Evolutionary conservation across 345 rosid genomes (phyloP).

Genomic region (Pistacia integerrima): DNA sequence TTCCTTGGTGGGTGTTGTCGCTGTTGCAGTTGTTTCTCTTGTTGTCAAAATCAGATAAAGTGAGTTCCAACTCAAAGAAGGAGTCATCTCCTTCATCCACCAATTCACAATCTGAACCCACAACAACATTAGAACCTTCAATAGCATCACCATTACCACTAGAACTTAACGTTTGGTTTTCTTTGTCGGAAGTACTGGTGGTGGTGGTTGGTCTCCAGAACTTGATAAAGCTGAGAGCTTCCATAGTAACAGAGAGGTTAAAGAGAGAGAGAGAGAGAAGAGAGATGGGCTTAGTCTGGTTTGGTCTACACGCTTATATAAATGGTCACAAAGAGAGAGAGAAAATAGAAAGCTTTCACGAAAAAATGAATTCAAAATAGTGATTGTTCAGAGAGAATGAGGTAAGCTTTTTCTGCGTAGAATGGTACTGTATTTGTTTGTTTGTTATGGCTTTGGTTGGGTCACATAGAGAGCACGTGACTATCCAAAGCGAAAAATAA

Average conservation of each 20-base stretch:
- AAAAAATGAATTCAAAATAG: constrained; percentile 33
- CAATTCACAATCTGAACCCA: constrained; percentile 29
- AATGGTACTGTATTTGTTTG: constrained; percentile 11
- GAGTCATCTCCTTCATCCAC: constrained; percentile 79
- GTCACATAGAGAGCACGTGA: constrained; percentile 29
- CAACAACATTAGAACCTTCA: constrained; percentile 14
- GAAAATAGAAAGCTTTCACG: constrained; percentile 8
- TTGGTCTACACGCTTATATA: too few species aligned
- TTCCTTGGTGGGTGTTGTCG: neutral
- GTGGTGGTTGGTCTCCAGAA: constrained; percentile 48
- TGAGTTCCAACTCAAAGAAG: constrained; percentile 80
- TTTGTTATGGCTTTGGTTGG: constrained; percentile 19
- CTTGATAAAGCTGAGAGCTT: constrained; percentile 66
- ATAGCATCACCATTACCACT: constrained; percentile 10
- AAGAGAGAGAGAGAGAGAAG: constrained; percentile 2
- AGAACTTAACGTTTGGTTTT: constrained; percentile 19
- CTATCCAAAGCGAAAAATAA: neutral
- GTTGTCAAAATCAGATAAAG: constrained; percentile 46
- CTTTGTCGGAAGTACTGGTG: constrained; percentile 24
- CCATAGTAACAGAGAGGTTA: constrained; percentile 38
- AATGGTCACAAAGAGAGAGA: neutral
- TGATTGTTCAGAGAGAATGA: constrained; percentile 21
- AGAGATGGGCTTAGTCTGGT: neutral
- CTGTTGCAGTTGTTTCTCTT: constrained; percentile 14
- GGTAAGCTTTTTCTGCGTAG: constrained; percentile 21